These are phyloP conservation scores for Asterochloris erici DNA, from an alignment of 139 green algal genomes.

Conservation along the genomic window DNA sequence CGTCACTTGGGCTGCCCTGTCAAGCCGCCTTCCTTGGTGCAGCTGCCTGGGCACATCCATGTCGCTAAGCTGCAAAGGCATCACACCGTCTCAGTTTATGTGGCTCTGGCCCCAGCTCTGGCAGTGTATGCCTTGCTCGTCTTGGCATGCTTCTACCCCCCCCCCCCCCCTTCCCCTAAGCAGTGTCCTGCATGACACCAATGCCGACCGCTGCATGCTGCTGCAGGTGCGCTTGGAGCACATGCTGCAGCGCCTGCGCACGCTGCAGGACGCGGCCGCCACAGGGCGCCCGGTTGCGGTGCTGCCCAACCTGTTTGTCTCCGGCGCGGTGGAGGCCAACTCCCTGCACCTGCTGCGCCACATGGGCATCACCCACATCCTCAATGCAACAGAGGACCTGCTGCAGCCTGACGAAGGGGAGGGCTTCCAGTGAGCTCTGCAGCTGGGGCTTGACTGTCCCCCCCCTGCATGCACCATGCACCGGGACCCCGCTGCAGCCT, in stretches of 20 bases:
- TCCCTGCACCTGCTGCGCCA: slow-evolving; percentile 68
- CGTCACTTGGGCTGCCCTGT: no score
- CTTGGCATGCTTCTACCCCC: no score
- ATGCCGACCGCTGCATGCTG: no score
- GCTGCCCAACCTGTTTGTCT: slow-evolving; percentile 66
- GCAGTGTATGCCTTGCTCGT: no score
- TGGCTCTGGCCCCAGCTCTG: no score
- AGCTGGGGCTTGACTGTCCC: neutral
- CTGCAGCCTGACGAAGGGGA: slow-evolving; percentile 20
- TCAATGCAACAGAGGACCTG: slow-evolving; percentile 79
- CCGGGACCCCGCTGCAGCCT: neutral
- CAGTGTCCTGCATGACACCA: no score
- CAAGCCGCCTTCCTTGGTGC: no score
- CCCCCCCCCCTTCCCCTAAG: no score
- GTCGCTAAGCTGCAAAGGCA: no score
- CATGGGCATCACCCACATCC: slow-evolving; percentile 81
- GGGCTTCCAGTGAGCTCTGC: slow-evolving; percentile 15
- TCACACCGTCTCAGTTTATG: no score
- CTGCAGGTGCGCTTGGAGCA: slow-evolving; percentile 71
- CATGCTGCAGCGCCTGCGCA: slow-evolving; percentile 74
- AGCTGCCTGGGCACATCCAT: no score
- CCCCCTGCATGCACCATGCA: neutral
- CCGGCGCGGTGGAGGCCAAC: slow-evolving; percentile 69
- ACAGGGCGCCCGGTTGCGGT: slow-evolving; percentile 52
- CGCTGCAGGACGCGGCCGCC: slow-evolving; percentile 55